Base-by-base conservation (phyloP, 345 rosid species). In the Arabidopsis suecica region DNA sequence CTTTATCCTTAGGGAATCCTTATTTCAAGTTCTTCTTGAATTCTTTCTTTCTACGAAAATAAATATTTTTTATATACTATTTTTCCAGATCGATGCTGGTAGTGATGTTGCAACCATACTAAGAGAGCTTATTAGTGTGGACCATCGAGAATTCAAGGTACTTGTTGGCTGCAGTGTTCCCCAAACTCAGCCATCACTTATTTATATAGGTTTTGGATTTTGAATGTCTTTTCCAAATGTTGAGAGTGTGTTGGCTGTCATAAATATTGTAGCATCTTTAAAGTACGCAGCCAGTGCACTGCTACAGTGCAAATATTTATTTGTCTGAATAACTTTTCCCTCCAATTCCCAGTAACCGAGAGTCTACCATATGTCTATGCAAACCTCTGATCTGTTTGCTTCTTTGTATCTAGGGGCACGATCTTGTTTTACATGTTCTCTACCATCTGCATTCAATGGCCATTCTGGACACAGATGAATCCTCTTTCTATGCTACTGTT, bases 141-240 rank as follows among this genome's bases (percentile, higher is more conserved):
- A 89, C 80, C 91, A 89, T 76, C 93, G 42, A 74, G 87, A 81
- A 54, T 87, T 88, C 57, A 92, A 90, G 97, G 99, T 95, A 86
- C 56, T 68, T 69, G 65, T 55, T 18, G 45, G 34, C 34, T 59
- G 60, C 62, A 67, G 41, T 76, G 30, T 16, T 78, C 63, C 44
- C 50, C 77, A 49, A 28, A 71, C 20, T 58, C 32, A 11, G 50
- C 44, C 42, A 13, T 22, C 61, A 61, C 47, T 80, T 49, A 25
- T 59, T 71, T 57, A 32, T 49, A 14, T 58, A 72, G 18, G 25
- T 69, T 55, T 62, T 54, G 33, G 10, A 59, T 54, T 57, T 54
- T 69, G 36, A 25, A 40, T 20, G 23, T 45, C 61, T 41, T 67
- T 55, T 30, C 73, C 58, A 38, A 47, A 56, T 51, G 62, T 67